These are phyloP conservation scores for Marasmius tenuissimus DNA, from an alignment of 1,284 basidiomycete species.

Conservation along the genomic window DNA sequence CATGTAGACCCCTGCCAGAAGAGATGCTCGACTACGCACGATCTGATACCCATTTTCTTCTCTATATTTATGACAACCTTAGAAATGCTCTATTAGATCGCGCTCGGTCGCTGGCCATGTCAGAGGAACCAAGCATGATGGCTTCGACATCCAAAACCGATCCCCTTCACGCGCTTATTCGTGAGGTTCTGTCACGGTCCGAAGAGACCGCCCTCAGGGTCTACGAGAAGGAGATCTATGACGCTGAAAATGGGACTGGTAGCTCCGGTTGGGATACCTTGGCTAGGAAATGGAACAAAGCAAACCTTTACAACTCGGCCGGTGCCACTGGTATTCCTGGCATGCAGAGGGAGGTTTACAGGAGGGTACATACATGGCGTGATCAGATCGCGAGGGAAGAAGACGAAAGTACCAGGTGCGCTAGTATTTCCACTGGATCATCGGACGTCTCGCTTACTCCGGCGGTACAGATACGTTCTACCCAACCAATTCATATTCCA, in stretches of 20 bases:
- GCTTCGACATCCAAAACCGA: constrained; percentile 27
- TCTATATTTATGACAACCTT: constrained; percentile 93
- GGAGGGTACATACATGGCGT: constrained; percentile 82
- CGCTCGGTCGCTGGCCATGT: constrained; percentile 39
- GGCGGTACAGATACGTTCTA: constrained; percentile 60
- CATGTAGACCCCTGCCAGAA: constrained; percentile 71
- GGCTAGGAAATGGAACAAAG: constrained; percentile 80
- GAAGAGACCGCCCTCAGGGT: constrained; percentile 71
- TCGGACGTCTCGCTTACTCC: constrained; percentile 6
- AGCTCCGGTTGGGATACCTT: constrained; percentile 75
- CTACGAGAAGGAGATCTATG: constrained; percentile 71
- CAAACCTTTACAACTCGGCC: constrained; percentile 42
- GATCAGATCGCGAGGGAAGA: constrained; percentile 80
- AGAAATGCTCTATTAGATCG: constrained; percentile 82
- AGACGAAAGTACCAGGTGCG: constrained; percentile 84
- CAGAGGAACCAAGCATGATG: neutral
- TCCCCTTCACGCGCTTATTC: constrained; percentile 39
- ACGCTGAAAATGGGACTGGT: constrained; percentile 63
- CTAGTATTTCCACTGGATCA: constrained; percentile 17
- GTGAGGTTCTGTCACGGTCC: constrained; percentile 66
- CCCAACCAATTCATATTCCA: constrained; percentile 72
- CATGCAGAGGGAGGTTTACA: constrained; percentile 66
- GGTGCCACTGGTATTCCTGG: constrained; percentile 29
- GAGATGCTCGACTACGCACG: constrained; percentile 94
- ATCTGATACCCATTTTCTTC: constrained; percentile 93